Evolutionary conservation across 805 yeast genomes (phyloP), one percentile per base, ranked within the genome.

Genomic region (Saitoella complicata): DNA sequence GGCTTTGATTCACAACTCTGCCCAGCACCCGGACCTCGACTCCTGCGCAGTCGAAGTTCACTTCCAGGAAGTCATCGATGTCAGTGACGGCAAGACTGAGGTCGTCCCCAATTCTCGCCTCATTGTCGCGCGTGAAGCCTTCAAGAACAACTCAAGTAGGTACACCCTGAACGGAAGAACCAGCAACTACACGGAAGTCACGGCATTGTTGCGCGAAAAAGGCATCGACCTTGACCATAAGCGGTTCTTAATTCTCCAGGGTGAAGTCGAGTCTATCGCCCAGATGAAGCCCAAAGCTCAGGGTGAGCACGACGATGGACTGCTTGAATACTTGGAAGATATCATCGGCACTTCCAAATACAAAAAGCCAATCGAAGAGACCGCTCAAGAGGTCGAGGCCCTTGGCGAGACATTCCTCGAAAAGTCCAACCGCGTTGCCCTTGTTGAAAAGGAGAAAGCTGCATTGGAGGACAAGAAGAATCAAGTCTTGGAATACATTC

Each of bases 281-380:
- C 96, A 91, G 59, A 93, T 91, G 99, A 88, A 88, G 58, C 82
- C 99, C 7, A 91, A 88, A 57, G 97, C 96, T 0, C 96, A 91
- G 55, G 74, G 69, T 42, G 94, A 84, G 44, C 76, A 76, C 51
- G 97, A 88, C 54, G 97, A 91, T 58, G 99, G 99, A 0, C 66
- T 91, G 31, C 63, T 91, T 37, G 99, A 93, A 57, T 91, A 91
- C 58, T 64, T 91, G 48, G 99, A 91, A 58, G 98, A 93, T 65
- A 88, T 91, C 41, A 91, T 93, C 45, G 99, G 98, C 4, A 93
- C 99, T 0, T 70, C 95, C 1, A 69, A 72, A 41, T 93, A 87
- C 58, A 87, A 91, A 59, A 67, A 69, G 30, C 63, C 75, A 37
- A 87, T 91, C 47, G 95, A 83, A 55, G 71, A 72, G 31, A 68